phyloP scores from a whole-genome alignment of 306 rosid genomes.

The Cucurbita maxima region DNA sequence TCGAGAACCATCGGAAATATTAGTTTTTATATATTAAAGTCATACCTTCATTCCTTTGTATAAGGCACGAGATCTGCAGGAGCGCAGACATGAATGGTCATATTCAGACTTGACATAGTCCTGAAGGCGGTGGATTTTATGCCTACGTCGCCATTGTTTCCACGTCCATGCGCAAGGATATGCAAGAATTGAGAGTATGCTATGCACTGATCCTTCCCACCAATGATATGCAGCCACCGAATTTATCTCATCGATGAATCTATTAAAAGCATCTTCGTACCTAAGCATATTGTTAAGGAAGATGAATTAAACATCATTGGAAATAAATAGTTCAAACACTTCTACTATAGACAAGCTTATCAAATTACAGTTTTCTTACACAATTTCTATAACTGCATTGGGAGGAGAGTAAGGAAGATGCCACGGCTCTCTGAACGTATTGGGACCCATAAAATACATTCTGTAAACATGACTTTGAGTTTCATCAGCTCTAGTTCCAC shows the following conservation, averaged over 20 bases:
- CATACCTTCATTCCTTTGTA: slow-evolving; percentile 99
- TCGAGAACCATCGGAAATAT: neutral
- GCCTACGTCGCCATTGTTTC: slow-evolving; percentile 91
- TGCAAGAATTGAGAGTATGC: slow-evolving; percentile 82
- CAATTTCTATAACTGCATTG: slow-evolving; percentile 86
- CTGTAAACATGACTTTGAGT: slow-evolving; percentile 93
- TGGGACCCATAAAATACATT: slow-evolving; percentile 95
- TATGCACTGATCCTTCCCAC: slow-evolving; percentile 99
- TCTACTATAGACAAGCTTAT: neutral
- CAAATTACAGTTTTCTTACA: slow-evolving; percentile 44
- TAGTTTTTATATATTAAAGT: neutral
- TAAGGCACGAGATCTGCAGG: slow-evolving; percentile 93
- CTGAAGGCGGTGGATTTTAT: slow-evolving; percentile 79
- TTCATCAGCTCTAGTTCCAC: slow-evolving; percentile 81
- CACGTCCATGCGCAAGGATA: slow-evolving; percentile 99
- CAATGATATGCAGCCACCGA: slow-evolving; percentile 95
- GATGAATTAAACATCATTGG: neutral
- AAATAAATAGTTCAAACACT: neutral
- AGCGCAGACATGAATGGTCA: slow-evolving; percentile 91
- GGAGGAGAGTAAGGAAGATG: slow-evolving; percentile 99
- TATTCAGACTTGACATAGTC: slow-evolving; percentile 90
- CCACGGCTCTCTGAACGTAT: slow-evolving; percentile 97
- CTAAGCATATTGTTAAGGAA: slow-evolving; percentile 22
- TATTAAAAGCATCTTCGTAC: slow-evolving; percentile 91
- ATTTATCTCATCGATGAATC: slow-evolving; percentile 88